Percentiles rank a stretch among this genome's conserved stretches.
Evolutionary conservation across 768 basidiomycete species (phyloP).

Genomic region (Boletus sp.): DNA sequence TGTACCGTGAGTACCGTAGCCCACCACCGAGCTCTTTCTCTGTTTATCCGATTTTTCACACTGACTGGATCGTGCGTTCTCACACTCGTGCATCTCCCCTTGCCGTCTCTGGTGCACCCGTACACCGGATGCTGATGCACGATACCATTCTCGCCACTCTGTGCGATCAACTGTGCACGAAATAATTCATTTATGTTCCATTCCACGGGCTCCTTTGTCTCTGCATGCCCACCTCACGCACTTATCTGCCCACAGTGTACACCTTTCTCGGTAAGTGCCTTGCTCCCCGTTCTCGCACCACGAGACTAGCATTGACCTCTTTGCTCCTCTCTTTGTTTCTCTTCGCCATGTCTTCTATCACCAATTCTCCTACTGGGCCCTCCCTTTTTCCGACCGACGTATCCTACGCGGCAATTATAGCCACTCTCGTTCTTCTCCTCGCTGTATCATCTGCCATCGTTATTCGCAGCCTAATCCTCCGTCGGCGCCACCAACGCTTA

Average conservation of each 20-base stretch:
- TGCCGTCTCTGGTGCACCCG: neutral
- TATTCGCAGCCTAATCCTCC: conserved; percentile 59
- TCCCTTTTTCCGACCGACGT: conserved; percentile 1
- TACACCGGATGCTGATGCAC: neutral
- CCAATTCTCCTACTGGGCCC: conserved; percentile 1
- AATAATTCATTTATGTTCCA: neutral
- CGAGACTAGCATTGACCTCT: neutral
- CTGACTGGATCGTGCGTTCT: conserved; percentile 9
- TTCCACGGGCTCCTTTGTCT: neutral
- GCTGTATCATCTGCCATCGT: conserved; percentile 67
- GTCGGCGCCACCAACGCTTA: conserved; percentile 54
- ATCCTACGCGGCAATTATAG: conserved; percentile 46
- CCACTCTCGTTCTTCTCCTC: conserved; percentile 66
- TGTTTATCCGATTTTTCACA: conserved; percentile 16
- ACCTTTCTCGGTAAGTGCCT: conserved; percentile 31
- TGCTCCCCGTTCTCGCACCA: neutral
- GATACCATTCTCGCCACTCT: neutral
- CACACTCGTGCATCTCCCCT: conserved; percentile 2
- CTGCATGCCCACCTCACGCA: conserved; percentile 1
- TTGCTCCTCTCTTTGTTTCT: neutral
- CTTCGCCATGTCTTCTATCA: conserved; percentile 17
- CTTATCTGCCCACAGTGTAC: conserved; percentile 23
- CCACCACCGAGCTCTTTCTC: neutral
- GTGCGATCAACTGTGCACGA: conserved; percentile 4
- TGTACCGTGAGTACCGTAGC: conserved; percentile 26